Base-by-base conservation (phyloP, 805 yeast species). In the Maudiozyma pseudohumilis region DNA sequence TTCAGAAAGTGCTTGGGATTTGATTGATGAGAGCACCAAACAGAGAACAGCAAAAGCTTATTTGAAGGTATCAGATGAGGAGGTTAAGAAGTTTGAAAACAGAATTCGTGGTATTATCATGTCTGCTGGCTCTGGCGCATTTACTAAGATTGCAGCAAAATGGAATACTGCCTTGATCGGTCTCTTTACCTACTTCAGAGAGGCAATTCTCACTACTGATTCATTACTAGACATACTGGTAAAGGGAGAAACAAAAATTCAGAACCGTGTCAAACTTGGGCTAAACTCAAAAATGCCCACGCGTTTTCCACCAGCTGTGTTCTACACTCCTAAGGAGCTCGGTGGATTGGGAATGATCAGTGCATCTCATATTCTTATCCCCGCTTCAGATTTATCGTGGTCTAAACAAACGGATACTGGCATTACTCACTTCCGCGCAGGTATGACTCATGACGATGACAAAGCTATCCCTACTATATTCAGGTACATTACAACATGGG, bases 261-360 rank as follows among this genome's bases (percentile, higher is more conserved):
- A 92, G 61, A 92, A 88, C 38, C 70, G 95, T 46, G 95, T 92
- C 15, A 92, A 92, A 55, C 73, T 89, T 64, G 98, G 98, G 0
- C 68, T 92, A 43, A 92, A 92, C 52, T 89, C 97, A 11, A 92
- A 92, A 60, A 92, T 92, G 99, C 99, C 99, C 1, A 79, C 96
- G 0, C 69, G 99, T 39, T 92, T 92, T 63, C 99, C 99, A 3
- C 99, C 98, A 0, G 96, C 96, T 3, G 98, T 92, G 0, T 92
- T 92, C 52, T 92, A 92, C 56, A 87, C 98, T 0, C 98, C 98
- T 0, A 89, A 88, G 49, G 99, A 92, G 56, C 64, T 92, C 3
- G 98, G 99, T 35, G 99, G 99, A 31, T 64, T 92, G 31, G 99
- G 98, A 19, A 92, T 92, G 98, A 65, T 92, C 19, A 84, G 95